phyloP scores from a whole-genome alignment of 129 eudicot genomes.

The Chrysanthemum makinoi region DNA sequence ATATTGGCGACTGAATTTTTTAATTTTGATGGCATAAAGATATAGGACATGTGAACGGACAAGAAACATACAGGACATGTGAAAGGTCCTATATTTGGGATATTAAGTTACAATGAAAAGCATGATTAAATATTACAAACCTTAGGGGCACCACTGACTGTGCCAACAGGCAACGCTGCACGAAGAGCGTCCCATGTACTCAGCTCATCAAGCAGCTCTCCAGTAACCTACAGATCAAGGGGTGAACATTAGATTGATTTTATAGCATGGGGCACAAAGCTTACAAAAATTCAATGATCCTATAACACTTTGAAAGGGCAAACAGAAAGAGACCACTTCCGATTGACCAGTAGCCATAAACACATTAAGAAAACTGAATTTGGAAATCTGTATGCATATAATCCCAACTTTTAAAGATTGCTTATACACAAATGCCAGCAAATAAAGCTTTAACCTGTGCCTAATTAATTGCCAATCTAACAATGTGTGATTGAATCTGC shows the following conservation, averaged over 20 bases:
- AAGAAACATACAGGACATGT: background rate
- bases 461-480: constrained; percentile 3
- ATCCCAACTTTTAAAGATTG: background rate
- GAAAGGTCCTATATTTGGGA: background rate
- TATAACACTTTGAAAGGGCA: background rate
- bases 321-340: constrained; percentile 11
- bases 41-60: background rate
- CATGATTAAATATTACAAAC: constrained; percentile 30
- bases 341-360: background rate
- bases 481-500: background rate
- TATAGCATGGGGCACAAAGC: background rate
- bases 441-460: background rate
- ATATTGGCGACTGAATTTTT: background rate
- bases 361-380: background rate
- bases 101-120: background rate
- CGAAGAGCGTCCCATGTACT: constrained; percentile 96
- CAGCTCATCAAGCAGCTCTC: constrained; percentile 74
- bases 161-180: constrained; percentile 98
- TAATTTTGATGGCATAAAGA: background rate
- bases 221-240: constrained; percentile 64
- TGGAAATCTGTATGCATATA: background rate
- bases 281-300: background rate
- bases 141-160: constrained; percentile 99
- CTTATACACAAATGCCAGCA: background rate
- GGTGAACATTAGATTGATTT: background rate